phyloP scores from a whole-genome alignment of 2,329 filamentous ascomycete genomes.

The Phialophora expanda region DNA sequence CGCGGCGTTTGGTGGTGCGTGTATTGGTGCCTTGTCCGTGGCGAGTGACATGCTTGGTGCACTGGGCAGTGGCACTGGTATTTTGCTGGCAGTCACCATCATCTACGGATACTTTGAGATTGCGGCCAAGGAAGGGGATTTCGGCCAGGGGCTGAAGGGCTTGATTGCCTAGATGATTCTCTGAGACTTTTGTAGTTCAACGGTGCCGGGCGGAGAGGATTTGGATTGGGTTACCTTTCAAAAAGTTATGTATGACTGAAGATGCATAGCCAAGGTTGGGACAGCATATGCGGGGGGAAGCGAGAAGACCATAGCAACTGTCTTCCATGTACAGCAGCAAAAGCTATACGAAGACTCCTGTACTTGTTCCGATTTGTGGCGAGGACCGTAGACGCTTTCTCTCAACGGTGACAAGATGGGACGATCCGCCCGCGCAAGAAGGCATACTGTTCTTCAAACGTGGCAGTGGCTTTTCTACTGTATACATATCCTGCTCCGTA shows the following conservation, averaged over 20 bases:
- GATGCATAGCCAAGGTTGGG: constrained; percentile 14
- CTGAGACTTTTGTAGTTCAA: not conserved
- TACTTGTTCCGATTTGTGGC: not conserved
- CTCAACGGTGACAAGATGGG: not conserved
- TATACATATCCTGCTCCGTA: not conserved
- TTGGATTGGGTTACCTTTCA: constrained; percentile 14
- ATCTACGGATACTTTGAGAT: constrained; percentile 99
- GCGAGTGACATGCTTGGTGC: constrained; percentile 94
- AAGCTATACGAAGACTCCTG: not conserved
- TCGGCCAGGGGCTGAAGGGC: constrained; percentile 72
- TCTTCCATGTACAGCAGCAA: constrained; percentile 1
- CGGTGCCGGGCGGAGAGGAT: not conserved
- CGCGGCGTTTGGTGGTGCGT: constrained; percentile 96
- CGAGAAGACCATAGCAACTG: not conserved
- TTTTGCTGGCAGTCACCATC: constrained; percentile 96
- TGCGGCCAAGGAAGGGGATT: constrained; percentile 96
- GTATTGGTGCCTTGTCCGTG: constrained; percentile 96
- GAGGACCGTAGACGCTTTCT: not conserved
- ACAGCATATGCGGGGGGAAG: not conserved
- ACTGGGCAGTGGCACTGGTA: constrained; percentile 95
- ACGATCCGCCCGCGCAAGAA: not conserved
- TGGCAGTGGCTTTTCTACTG: not conserved
- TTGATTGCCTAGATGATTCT: constrained; percentile 56
- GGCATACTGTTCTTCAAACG: not conserved
- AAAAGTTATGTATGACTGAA: constrained; percentile 10